Base-by-base conservation (phyloP, 306 rosid species). In the Casuarina equisetifolia region DNA sequence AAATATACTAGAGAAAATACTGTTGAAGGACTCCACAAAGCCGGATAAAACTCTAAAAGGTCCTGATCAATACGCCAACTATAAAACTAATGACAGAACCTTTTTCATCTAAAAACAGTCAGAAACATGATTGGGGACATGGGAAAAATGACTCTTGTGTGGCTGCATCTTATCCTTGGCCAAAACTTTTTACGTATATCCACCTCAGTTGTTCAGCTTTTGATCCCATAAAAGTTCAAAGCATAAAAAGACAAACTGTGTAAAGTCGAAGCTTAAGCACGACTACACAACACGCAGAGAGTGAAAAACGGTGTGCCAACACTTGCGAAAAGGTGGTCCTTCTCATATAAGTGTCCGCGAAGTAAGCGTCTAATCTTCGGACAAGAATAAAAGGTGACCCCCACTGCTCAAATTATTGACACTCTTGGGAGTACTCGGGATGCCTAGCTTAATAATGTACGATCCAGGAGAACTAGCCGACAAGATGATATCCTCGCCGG, bases 401-500 rank as follows among this genome's bases (percentile, higher is more conserved):
- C 69, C 42, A 62, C 43, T 35, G 69, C 17, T 35, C 42, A 38
- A 62, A 62, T 62, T 36, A 62, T 62, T 39, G 42, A 62, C 13
- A 36, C 3, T 35, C 35, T 38, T 62, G 69, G 40, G 45, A 44
- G 19, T 13, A 62, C 43, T 62, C 32, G 36, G 68, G 42, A 25
- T 62, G 68, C 68, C 68, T 57, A 19, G 64, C 40, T 58, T 58
- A 58, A 25, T 39, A 58, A 32, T 15, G 40, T 38, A 62, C 12
- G 1, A 9, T 62, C 69, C 36, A 35, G 7, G 4, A 62, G 36
- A 36, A 59, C 74, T 74, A 44, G 17, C 74, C 80, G 85, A 84
- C 76, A 81, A 74, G 12, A 69, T 73, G 25, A 69, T 80, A 36
- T 84, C 64, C 40, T 12, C 48, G 45, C 43, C 12, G 35, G 69